Percentiles rank a stretch among this genome's conserved stretches.
Evolutionary conservation across 768 basidiomycete genomes (phyloP).

Genomic region (Lanmaoa pseudosensibilis): DNA sequence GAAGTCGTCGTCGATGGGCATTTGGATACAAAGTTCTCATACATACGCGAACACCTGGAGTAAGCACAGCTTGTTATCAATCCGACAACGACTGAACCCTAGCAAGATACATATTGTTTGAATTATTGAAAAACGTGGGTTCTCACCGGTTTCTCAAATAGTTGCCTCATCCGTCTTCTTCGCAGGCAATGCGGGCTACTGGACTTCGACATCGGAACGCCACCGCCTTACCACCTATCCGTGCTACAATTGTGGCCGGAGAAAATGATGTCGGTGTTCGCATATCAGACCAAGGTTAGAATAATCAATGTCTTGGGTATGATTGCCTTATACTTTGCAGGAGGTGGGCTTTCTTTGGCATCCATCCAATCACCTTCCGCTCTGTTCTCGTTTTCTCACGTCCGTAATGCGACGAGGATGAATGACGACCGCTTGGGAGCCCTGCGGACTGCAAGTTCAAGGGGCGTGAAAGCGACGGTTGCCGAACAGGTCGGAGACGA

Average conservation of each 20-base stretch:
- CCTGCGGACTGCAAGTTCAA: conserved; percentile 58
- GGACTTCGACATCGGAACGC: conserved; percentile 47
- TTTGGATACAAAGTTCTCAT: conserved; percentile 67
- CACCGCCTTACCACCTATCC: conserved; percentile 56
- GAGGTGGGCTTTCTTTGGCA: conserved; percentile 64
- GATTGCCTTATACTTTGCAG: conserved; percentile 37
- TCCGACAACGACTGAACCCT: conserved; percentile 1
- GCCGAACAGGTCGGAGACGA: conserved; percentile 64
- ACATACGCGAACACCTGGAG: conserved; percentile 88
- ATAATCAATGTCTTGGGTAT: neutral
- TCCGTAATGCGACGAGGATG: conserved; percentile 71
- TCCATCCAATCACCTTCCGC: conserved; percentile 67
- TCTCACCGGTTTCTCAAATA: neutral
- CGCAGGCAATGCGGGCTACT: conserved; percentile 73
- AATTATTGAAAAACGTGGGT: conserved; percentile 84
- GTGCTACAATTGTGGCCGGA: conserved; percentile 73
- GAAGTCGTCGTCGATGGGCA: conserved; percentile 75
- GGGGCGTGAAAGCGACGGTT: conserved; percentile 75
- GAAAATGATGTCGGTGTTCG: conserved; percentile 75
- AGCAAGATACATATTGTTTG: conserved; percentile 79
- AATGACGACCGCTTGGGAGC: conserved; percentile 67
- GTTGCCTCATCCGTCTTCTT: neutral
- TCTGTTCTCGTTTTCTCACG: conserved; percentile 87
- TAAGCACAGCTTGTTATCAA: conserved; percentile 34
- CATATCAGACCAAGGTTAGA: conserved; percentile 85